A percentile compares a stretch with the other conserved stretches of the same genome.
Evolutionary conservation across 176 grass and related monocot species (phyloP).

Genomic region (Cenchrus purpureus): DNA sequence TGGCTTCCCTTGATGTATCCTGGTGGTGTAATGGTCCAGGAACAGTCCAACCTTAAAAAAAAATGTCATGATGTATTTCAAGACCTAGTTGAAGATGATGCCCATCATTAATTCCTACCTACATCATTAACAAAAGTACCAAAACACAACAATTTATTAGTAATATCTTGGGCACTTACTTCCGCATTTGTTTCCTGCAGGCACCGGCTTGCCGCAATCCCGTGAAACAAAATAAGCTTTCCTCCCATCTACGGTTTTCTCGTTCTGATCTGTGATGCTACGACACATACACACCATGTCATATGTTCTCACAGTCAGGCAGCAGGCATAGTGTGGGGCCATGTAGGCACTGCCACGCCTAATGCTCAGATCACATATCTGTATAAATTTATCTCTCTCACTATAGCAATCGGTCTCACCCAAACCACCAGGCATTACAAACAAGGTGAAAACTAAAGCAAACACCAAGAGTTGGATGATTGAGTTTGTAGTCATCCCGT

Average conservation of each 20-base stretch:
- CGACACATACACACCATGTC: neutral
- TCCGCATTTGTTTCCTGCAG: too few relatives aligned
- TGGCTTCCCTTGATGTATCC: too few relatives aligned
- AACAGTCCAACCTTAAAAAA: too few relatives aligned
- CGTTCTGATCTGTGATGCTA: neutral
- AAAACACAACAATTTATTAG: too few relatives aligned
- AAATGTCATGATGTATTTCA: too few relatives aligned
- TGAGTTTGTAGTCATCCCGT: neutral
- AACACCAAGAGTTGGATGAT: neutral
- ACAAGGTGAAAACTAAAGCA: neutral
- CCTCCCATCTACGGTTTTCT: neutral
- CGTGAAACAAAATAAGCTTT: neutral
- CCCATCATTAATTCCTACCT: too few relatives aligned
- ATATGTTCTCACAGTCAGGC: neutral
- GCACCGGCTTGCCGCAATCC: neutral
- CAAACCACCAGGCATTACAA: neutral
- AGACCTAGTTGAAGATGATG: too few relatives aligned
- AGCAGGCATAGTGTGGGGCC: too few relatives aligned
- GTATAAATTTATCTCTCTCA: neutral
- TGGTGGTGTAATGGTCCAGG: too few relatives aligned
- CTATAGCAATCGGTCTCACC: neutral
- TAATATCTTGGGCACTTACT: too few relatives aligned
- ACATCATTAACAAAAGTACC: too few relatives aligned
- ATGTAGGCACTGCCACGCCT: too few relatives aligned
- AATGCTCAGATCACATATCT: neutral